These are phyloP conservation scores for Botrytis aclada DNA, from an alignment of 2,329 filamentous ascomycete species.

Conservation along the genomic window DNA sequence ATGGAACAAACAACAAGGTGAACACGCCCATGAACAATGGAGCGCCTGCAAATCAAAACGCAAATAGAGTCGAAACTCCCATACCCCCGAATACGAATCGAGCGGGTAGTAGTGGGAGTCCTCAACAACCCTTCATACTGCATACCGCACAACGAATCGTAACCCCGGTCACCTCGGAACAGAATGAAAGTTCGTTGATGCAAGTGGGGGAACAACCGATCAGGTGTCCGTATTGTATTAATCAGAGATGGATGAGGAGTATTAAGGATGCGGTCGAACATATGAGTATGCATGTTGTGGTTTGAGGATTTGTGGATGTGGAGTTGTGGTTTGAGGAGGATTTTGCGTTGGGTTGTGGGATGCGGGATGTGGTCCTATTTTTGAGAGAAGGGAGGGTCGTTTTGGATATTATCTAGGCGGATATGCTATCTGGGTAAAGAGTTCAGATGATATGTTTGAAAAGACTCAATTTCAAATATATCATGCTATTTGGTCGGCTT, in stretches of 20 bases:
- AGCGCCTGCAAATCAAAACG: not conserved
- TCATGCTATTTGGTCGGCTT: not conserved
- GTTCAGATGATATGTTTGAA: not conserved
- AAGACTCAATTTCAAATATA: not conserved
- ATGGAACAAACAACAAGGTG: not conserved
- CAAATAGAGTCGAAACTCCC: slow-evolving; percentile 5
- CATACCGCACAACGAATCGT: slow-evolving; percentile 34
- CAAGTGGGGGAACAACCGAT: slow-evolving; percentile 33
- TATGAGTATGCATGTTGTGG: slow-evolving; percentile 39
- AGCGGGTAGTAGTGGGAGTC: not conserved
- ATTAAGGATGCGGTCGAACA: slow-evolving; percentile 39
- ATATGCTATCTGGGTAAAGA: not conserved
- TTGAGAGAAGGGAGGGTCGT: rapidly evolving
- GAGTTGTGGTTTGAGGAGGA: too few relatives aligned
- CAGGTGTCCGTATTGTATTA: slow-evolving; percentile 37
- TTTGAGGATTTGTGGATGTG: slow-evolving; percentile 18
- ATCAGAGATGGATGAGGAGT: slow-evolving; percentile 36
- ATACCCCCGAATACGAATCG: not conserved
- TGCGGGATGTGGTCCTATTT: not conserved
- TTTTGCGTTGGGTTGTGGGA: too few relatives aligned
- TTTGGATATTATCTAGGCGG: not conserved
- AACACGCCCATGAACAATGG: not conserved
- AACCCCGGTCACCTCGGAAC: slow-evolving; percentile 29
- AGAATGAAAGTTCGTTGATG: slow-evolving; percentile 27
- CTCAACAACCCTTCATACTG: slow-evolving; percentile 29